Percentiles rank a stretch among this genome's conserved stretches.
These are phyloP conservation scores for Syzygium malaccense DNA, from an alignment of 441 rosid species.

Conservation along the genomic window DNA sequence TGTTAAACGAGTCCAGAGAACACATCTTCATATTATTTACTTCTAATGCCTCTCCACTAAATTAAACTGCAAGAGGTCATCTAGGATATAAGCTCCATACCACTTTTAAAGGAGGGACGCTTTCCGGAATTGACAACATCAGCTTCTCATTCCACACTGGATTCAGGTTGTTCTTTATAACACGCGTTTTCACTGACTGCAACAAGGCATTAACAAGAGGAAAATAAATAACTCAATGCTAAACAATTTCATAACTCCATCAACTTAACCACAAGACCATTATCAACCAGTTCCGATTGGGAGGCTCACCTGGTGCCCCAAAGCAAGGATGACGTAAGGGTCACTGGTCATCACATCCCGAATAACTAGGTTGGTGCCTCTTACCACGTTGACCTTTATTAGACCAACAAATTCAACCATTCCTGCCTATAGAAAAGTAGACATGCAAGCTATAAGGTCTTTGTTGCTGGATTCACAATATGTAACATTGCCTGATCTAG, in stretches of 20 bases:
- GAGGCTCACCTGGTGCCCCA: slow-evolving; percentile 83
- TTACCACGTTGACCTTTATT: slow-evolving; percentile 87
- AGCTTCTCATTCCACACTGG: slow-evolving; percentile 97
- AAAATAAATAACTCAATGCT: neutral
- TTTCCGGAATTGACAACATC: slow-evolving; percentile 91
- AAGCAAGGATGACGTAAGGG: slow-evolving; percentile 78
- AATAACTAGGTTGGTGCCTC: slow-evolving; percentile 88
- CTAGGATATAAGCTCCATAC: slow-evolving; percentile 25
- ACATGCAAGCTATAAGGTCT: slow-evolving; percentile 2
- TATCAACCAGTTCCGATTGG: neutral
- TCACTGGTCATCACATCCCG: slow-evolving; percentile 90
- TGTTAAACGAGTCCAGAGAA: neutral
- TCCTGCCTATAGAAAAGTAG: slow-evolving; percentile 57
- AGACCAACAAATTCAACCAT: slow-evolving; percentile 97
- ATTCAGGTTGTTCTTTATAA: slow-evolving; percentile 90
- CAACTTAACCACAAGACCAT: neutral
- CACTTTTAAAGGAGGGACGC: slow-evolving; percentile 84
- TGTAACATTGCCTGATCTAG: neutral
- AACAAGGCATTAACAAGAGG: slow-evolving; percentile 5
- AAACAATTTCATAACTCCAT: neutral
- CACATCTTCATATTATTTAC: neutral
- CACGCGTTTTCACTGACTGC: slow-evolving; percentile 88
- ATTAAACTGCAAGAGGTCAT: neutral
- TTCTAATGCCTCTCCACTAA: neutral
- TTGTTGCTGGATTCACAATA: neutral